Evolutionary conservation across 768 basidiomycete species (phyloP).

Genomic region (Clitopilus passeckerianus): DNA sequence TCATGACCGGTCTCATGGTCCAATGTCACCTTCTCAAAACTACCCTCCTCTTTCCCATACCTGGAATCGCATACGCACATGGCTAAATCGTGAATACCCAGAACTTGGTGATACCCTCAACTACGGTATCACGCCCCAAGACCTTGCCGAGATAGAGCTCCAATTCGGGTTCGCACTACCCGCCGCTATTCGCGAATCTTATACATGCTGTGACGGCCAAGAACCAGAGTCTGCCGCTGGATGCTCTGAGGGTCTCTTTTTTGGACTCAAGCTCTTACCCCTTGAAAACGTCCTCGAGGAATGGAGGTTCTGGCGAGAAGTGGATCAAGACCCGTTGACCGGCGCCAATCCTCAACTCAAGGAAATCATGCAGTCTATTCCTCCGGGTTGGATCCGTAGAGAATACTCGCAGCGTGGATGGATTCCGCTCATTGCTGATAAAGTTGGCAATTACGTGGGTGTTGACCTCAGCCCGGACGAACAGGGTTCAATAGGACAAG

Average conservation of each 20-base stretch:
- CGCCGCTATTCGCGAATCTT: conserved; percentile 84
- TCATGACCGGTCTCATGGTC: conserved; percentile 43
- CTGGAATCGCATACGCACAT: conserved; percentile 79
- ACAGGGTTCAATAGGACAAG: conserved; percentile 77
- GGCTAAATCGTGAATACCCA: conserved; percentile 84
- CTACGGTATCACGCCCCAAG: conserved; percentile 77
- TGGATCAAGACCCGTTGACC: conserved; percentile 83
- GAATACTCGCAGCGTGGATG: conserved; percentile 94
- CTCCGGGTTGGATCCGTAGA: conserved; percentile 81
- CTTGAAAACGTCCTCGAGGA: conserved; percentile 92
- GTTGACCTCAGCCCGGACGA: conserved; percentile 88
- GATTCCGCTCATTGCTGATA: conserved; percentile 93
- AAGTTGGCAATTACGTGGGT: conserved; percentile 94
- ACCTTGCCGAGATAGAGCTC: conserved; percentile 78
- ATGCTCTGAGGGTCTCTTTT: conserved; percentile 89
- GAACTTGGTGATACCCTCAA: conserved; percentile 96
- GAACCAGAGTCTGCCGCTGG: conserved; percentile 87
- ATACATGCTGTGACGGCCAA: conserved; percentile 86
- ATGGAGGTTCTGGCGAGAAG: conserved; percentile 95
- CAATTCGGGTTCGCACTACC: conserved; percentile 85
- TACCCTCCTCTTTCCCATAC: conserved; percentile 82
- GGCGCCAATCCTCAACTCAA: conserved; percentile 74
- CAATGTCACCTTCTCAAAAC: conserved; percentile 31
- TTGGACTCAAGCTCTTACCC: conserved; percentile 89
- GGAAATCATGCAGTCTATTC: conserved; percentile 82